A percentile compares a stretch with the other conserved stretches of the same genome.
Conservation (phyloP, 2,329 filamentous ascomycete genomes). For the Claviceps purpurea region DNA sequence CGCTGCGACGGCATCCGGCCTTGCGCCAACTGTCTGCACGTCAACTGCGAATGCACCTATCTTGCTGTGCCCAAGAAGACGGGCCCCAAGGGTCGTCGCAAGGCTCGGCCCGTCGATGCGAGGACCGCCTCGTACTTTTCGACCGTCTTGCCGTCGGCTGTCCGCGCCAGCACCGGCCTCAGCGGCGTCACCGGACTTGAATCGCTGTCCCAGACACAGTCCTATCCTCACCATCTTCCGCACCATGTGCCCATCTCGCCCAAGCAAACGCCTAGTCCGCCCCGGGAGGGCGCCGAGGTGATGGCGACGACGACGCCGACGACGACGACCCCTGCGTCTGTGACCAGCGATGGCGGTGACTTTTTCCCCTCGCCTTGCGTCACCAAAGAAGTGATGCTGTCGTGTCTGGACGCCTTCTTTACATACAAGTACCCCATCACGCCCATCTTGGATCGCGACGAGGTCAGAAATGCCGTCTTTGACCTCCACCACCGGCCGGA, state of each 20-base stretch:
- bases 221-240: background rate
- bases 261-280: background rate
- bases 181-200: background rate
- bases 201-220: too few species aligned
- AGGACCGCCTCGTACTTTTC: conserved; percentile 2
- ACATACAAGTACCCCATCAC: conserved; percentile 22
- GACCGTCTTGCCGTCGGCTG: background rate
- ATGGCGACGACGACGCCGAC: too few species aligned
- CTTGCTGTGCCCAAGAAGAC: conserved; percentile 19
- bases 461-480: conserved; percentile 9
- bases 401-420: conserved; percentile 19
- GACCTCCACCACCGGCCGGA: conserved; percentile 8
- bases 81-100: conserved; percentile 14
- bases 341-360: conserved; percentile 4
- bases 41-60: conserved; percentile 14
- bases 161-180: background rate
- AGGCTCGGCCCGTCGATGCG: background rate
- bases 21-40: conserved; percentile 14
- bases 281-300: background rate
- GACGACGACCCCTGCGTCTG: background rate
- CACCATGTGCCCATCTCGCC: background rate
- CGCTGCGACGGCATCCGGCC: conserved; percentile 16
- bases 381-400: conserved; percentile 9
- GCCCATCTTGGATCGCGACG: conserved; percentile 15
- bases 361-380: background rate